Percentiles rank a stretch among this genome's conserved stretches.
Evolutionary conservation across 1,284 basidiomycete genomes (phyloP).

Genomic region (Ustilago xerochloae): DNA sequence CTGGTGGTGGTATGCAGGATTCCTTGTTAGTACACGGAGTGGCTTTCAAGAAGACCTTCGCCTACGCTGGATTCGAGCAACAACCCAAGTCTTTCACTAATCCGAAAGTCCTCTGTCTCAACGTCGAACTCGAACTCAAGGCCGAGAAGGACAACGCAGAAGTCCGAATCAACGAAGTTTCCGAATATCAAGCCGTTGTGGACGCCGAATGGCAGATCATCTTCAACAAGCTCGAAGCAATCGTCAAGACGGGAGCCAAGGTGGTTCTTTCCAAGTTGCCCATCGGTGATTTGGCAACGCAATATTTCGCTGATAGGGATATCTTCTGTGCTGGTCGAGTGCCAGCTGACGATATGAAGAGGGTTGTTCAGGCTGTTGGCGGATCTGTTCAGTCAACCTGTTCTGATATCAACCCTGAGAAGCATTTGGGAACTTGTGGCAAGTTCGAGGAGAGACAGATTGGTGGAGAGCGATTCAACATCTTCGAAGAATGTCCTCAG

Average conservation of each 20-base stretch:
- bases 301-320: conserved; percentile 98
- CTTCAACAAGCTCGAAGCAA: conserved; percentile 94
- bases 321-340: conserved; percentile 99
- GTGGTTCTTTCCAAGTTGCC: conserved; percentile 98
- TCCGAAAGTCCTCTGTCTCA: conserved; percentile 91
- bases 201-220: conserved; percentile 99
- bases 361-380: conserved; percentile 95
- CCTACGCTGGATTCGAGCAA: conserved; percentile 98
- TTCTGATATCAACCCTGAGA: conserved; percentile 82
- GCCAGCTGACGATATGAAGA: conserved; percentile 86
- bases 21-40: conserved; percentile 87
- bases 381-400: conserved; percentile 95
- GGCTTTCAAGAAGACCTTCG: conserved; percentile 99
- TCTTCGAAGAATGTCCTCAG: conserved; percentile 91
- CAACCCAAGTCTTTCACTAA: conserved; percentile 93
- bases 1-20: conserved; percentile 99
- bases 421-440: conserved; percentile 92
- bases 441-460: conserved; percentile 94
- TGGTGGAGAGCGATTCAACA: conserved; percentile 95
- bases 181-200: conserved; percentile 92
- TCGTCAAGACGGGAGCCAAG: conserved; percentile 95
- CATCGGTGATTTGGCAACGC: conserved; percentile 97
- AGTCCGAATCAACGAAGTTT: conserved; percentile 91
- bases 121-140: conserved; percentile 98
- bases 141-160: conserved; percentile 99